A percentile compares a stretch with the other conserved stretches of the same genome.
These are phyloP conservation scores for Helicocarpus griseus DNA, from an alignment of 2,329 filamentous ascomycete genomes.

Conservation along the genomic window DNA sequence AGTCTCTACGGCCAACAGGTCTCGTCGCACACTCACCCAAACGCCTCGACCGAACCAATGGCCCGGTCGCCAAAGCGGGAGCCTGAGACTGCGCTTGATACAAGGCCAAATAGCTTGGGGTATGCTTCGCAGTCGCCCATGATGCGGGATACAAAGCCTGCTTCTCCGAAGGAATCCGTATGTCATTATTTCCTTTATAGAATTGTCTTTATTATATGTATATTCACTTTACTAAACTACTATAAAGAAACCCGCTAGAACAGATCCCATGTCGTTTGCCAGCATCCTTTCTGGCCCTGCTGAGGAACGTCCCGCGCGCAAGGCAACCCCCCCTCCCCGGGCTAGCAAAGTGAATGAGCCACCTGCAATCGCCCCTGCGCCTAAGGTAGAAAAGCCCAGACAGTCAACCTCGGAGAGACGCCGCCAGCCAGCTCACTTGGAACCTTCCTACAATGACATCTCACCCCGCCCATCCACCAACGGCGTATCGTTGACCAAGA, in stretches of 20 bases:
- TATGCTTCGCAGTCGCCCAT: constrained; percentile 26
- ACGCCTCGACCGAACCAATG: constrained; percentile 26
- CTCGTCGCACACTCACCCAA: constrained; percentile 34
- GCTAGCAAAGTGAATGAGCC: constrained; percentile 18
- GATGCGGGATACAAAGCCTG: constrained; percentile 22
- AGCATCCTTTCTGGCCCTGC: constrained; percentile 81
- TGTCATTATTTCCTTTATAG: constrained; percentile 11
- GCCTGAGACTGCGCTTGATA: constrained; percentile 24
- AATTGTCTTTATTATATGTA: background rate
- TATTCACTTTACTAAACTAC: constrained; percentile 12
- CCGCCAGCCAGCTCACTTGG: constrained; percentile 16
- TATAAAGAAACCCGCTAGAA: constrained; percentile 58
- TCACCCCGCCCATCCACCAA: constrained; percentile 16
- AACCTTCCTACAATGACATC: constrained; percentile 14
- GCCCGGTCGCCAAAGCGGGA: constrained; percentile 35
- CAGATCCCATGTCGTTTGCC: constrained; percentile 90
- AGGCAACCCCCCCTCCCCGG: constrained; percentile 33
- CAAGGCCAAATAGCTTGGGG: constrained; percentile 21
- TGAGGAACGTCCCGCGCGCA: constrained; percentile 45
- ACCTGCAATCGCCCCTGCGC: constrained; percentile 17
- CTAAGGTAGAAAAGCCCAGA: constrained; percentile 21
- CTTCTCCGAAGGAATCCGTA: constrained; percentile 34
- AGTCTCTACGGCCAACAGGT: constrained; percentile 24
- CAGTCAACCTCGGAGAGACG: constrained; percentile 18
- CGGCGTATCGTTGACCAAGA: constrained; percentile 14